Percentiles rank a stretch among this genome's conserved stretches.
These are phyloP conservation scores for Sarocladiaceae sp. DNA, from an alignment of 2,329 filamentous ascomycete genomes.

Conservation along the genomic window DNA sequence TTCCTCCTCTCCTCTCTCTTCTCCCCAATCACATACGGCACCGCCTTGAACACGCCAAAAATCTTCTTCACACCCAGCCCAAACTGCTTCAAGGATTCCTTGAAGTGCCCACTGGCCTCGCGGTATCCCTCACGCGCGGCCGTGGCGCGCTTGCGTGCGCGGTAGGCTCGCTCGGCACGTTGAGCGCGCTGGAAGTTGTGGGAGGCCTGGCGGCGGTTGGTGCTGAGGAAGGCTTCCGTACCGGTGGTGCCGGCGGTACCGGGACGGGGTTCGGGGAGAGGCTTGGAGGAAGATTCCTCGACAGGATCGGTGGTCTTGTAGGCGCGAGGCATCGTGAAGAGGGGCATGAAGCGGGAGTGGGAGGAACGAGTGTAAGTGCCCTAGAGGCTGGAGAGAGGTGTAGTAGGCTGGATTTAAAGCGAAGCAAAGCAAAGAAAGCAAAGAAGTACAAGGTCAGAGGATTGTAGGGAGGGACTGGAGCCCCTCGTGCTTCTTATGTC, in stretches of 20 bases:
- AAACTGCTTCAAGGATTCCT: conserved; percentile 30
- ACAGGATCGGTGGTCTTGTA: conserved; percentile 7
- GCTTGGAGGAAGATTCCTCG: background rate
- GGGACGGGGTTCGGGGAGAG: conserved; percentile 1
- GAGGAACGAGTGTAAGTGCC: background rate
- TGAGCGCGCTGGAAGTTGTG: conserved; percentile 30
- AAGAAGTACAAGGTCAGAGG: too few species aligned
- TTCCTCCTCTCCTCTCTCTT: conserved; percentile 25
- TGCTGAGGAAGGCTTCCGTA: conserved; percentile 35
- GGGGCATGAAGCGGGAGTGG: background rate
- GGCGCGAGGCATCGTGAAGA: conserved; percentile 5
- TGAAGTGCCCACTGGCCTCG: conserved; percentile 33
- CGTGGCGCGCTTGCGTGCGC: conserved; percentile 32
- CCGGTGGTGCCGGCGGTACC: conserved; percentile 30
- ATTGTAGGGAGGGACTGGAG: too few species aligned
- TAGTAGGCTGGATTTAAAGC: background rate
- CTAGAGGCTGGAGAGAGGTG: background rate
- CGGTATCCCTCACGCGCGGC: conserved; percentile 29
- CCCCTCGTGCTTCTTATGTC: too few species aligned
- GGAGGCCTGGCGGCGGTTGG: conserved; percentile 30
- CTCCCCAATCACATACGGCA: conserved; percentile 30
- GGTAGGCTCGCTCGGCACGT: conserved; percentile 34
- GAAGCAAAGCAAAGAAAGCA: too few species aligned
- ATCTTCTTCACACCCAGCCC: conserved; percentile 24
- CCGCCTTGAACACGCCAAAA: conserved; percentile 23